phyloP scores from a whole-genome alignment of 208 protist species.

The Crithidia acanthocephali region DNA sequence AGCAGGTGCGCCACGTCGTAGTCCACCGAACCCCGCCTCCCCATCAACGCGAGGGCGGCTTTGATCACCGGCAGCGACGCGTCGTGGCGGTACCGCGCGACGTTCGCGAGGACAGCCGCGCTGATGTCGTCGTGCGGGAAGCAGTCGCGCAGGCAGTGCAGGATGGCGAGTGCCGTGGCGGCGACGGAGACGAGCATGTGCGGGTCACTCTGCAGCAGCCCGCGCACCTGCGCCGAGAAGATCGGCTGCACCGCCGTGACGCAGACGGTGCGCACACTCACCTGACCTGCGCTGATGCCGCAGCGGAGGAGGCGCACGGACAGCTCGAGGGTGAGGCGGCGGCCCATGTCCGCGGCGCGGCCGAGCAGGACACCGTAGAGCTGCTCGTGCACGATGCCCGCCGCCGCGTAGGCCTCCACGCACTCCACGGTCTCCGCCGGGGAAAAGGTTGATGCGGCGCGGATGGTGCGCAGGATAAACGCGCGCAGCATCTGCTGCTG shows the following conservation, averaged over 20 bases:
- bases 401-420: conserved; percentile 76
- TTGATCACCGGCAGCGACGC: conserved; percentile 48
- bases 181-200: conserved; percentile 54
- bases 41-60: conserved; percentile 61
- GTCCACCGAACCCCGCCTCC: conserved; percentile 58
- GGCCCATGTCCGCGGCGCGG: conserved; percentile 61
- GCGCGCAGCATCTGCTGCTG: conserved; percentile 54
- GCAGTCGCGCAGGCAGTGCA: conserved; percentile 71
- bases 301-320: conserved; percentile 71
- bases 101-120: conserved; percentile 62
- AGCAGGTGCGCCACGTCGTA: conserved; percentile 59
- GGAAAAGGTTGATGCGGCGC: conserved; percentile 38
- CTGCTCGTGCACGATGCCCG: conserved; percentile 61
- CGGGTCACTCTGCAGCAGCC: conserved; percentile 74
- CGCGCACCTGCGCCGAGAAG: conserved; percentile 68
- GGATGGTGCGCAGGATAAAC: conserved; percentile 71
- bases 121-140: conserved; percentile 74
- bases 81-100: conserved; percentile 57
- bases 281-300: conserved; percentile 39
- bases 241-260: conserved; percentile 75
- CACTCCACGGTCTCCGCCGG: conserved; percentile 63
- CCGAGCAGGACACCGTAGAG: conserved; percentile 79
- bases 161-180: conserved; percentile 49
- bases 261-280: conserved; percentile 59
- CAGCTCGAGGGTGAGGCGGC: conserved; percentile 65